Evolutionary conservation across 805 yeast genomes (phyloP), one percentile per base, ranked within the genome.

Genomic region (Teunomyces funiuensis): DNA sequence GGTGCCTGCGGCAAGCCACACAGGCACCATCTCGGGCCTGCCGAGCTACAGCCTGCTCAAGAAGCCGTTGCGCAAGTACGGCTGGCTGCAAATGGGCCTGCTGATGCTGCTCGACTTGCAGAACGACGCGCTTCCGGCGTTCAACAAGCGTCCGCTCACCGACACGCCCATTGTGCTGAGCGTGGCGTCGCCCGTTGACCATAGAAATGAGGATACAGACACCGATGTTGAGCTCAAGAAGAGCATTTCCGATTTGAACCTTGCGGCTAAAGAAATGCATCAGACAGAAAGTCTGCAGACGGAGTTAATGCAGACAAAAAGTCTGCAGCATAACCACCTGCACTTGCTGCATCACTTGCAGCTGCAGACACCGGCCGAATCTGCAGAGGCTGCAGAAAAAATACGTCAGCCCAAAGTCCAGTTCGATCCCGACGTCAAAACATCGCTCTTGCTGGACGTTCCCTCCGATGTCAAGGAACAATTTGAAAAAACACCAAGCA

Each of bases 161-260:
- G 93, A 85, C 54, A 85, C 93, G 0, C 93, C 93, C 0, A 73
- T 82, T 1, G 75, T 74, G 8, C 79, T 85, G 22, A 67, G 71
- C 2, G 66, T 73, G 54, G 65, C 77, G 1, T 80, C 87, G 0
- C 89, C 89, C 0, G 58, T 55, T 53, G 70, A 61, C 29, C 63
- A 58, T 0, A 58, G 54, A 53, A 69, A 61, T 29, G 65, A 58
- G 13, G 70, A 63, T n/a, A n/a, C n/a, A 5, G 52, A 49, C 15
- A 51, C 47, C 16, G 44, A 31, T 25, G 54, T 46, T 4, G 51
- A 45, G 34, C 52, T 45, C 26, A 57, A 53, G n/a, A 57, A 57
- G 50, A 65, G 65, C 38, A 71, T 70, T 27, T 68, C 74, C 6
- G 70, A 69, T 50, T 55, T 70, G 40, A 69, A 60, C 49, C 54